Conservation (phyloP, 2,329 filamentous ascomycete species). For the Ciborinia camelliae region DNA sequence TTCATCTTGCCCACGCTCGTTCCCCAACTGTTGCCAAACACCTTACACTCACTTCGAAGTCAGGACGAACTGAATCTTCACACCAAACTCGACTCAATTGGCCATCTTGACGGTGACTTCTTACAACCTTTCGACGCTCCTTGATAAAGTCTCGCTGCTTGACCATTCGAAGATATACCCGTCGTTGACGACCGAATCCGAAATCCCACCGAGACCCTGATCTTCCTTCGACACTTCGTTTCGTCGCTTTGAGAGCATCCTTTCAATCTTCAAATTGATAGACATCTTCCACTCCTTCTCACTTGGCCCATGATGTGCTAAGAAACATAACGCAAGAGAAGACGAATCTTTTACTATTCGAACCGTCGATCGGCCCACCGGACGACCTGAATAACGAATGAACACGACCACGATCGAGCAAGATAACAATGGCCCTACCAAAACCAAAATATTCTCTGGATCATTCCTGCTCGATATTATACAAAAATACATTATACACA, state of each 20-base stretch:
- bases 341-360: conserved; percentile 13
- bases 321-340: conserved; percentile 10
- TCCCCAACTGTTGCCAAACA: conserved; percentile 12
- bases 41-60: conserved; percentile 8
- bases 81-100: conserved; percentile 6
- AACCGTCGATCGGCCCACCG: conserved; percentile 15
- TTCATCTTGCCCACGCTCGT: conserved; percentile 14
- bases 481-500: conserved; percentile 79
- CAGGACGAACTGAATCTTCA: conserved; percentile 12
- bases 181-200: conserved; percentile 16
- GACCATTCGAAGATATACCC: conserved; percentile 11
- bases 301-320: conserved; percentile 16
- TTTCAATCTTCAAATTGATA: conserved; percentile 2
- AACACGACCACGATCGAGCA: conserved; percentile 22
- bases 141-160: neutral
- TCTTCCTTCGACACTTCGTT: conserved; percentile 10
- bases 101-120: conserved; percentile 19
- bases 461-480: conserved; percentile 76
- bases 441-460: conserved; percentile 66
- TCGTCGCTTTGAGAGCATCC: conserved; percentile 20
- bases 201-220: neutral
- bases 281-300: neutral
- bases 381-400: conserved; percentile 19
- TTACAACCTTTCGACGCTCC: neutral
- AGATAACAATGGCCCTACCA: conserved; percentile 48